phyloP scores from a whole-genome alignment of 2,329 filamentous ascomycete species.

The Aurifilum marmelostoma region DNA sequence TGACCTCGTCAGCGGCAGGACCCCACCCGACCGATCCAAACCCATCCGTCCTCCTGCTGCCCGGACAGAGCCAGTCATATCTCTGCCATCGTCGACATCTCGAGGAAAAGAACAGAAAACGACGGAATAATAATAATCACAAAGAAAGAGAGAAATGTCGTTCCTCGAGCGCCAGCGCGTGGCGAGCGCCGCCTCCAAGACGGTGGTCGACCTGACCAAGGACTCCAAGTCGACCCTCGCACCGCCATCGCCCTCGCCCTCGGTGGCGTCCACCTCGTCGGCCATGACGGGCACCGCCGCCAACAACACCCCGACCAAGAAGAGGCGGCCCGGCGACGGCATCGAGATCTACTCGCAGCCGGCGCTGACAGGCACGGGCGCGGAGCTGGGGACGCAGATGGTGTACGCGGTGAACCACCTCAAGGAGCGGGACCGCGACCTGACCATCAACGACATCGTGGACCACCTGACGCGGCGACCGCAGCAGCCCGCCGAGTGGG shows the following conservation, averaged over 20 bases:
- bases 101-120: neutral
- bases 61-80: conserved; percentile 12
- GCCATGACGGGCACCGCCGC: conserved; percentile 56
- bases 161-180: conserved; percentile 69
- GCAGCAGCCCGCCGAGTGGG: conserved; percentile 63
- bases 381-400: conserved; percentile 84
- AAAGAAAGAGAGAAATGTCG: conserved; percentile 52
- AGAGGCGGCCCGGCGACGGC: conserved; percentile 52
- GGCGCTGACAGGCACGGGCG: conserved; percentile 73
- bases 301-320: conserved; percentile 64
- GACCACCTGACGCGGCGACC: conserved; percentile 76
- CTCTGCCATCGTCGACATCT: conserved; percentile 15
- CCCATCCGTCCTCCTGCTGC: neutral
- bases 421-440: conserved; percentile 70
- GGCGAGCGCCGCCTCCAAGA: conserved; percentile 65
- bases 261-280: conserved; percentile 52
- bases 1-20: conserved; percentile 17
- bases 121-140: neutral
- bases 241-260: conserved; percentile 66
- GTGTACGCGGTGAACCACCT: conserved; percentile 85
- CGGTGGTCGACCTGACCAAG: conserved; percentile 55
- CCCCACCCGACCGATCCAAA: conserved; percentile 1
- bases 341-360: conserved; percentile 75
- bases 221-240: conserved; percentile 53
- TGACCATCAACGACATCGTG: conserved; percentile 76